phyloP scores from a whole-genome alignment of 768 basidiomycete species.

The Suillus luteus region DNA sequence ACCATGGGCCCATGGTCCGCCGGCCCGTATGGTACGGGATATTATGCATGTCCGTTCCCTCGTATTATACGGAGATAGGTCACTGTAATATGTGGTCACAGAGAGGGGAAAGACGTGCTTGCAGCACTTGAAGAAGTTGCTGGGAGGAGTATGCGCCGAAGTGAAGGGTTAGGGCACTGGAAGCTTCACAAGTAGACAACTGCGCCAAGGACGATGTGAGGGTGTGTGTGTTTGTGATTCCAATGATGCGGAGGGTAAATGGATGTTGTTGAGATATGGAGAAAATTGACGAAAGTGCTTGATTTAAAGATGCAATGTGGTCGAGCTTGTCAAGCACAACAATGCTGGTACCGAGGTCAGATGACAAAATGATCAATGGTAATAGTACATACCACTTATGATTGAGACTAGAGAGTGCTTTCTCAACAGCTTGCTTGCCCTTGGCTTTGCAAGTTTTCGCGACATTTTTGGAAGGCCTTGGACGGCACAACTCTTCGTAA shows the following conservation, averaged over 20 bases:
- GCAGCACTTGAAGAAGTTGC: constrained; percentile 71
- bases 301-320: constrained; percentile 66
- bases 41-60: too few relatives aligned
- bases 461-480: constrained; percentile 37
- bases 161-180: constrained; percentile 63
- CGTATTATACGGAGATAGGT: too few relatives aligned
- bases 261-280: constrained; percentile 59
- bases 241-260: constrained; percentile 65
- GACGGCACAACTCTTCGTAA: constrained; percentile 50
- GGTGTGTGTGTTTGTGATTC: constrained; percentile 89
- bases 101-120: constrained; percentile 61
- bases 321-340: constrained; percentile 88
- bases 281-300: constrained; percentile 65
- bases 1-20: too few relatives aligned
- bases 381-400: constrained; percentile 51
- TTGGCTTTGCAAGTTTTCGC: constrained; percentile 44
- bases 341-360: constrained; percentile 46
- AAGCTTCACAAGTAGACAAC: constrained; percentile 37
- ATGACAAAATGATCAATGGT: constrained; percentile 14
- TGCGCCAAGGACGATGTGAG: constrained; percentile 57
- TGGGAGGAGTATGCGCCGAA: constrained; percentile 77
- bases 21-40: too few relatives aligned
- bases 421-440: constrained; percentile 50
- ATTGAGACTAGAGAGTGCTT: constrained; percentile 42
- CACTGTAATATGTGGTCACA: too few relatives aligned